Base-by-base conservation (phyloP, 1,139 yeast genomes). In the Saccharomycopsis phalli region DNA sequence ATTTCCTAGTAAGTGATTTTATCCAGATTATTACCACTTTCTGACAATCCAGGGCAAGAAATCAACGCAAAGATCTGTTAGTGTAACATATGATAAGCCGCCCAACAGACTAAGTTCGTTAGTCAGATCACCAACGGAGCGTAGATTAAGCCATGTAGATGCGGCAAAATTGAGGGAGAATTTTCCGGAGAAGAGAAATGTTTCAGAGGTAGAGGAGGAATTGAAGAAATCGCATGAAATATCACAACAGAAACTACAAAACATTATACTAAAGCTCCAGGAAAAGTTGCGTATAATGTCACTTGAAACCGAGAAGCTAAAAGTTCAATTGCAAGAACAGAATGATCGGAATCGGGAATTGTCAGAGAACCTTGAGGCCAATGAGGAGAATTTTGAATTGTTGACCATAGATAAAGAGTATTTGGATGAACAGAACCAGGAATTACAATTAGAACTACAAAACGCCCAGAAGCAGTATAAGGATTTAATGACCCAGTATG, bases 371-470 rank as follows among this genome's bases (percentile, higher is more conserved):
- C 55, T 63, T 34, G 60, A 56, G 19, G 53, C 49, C 22, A 51
- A 55, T 13, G 61, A 69, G 11, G 75, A 72, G 33, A 57, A 63
- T 0, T 47, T 77, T 17, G 88, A 81, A 49, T 59, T 69, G 53
- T 54, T 71, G 1, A 57, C 69, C 1, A 62, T 76, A 2, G 87
- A 79, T 41, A 65, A 68, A 43, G 81, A 71, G 46, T 68, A 68
- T 51, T 62, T 75, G 3, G 64, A 63, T 22, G 69, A 63, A 30
- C 59, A 63, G 10, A 68, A 65, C 38, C 63, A 59, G 10, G 49
- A 56, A 3, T 54, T 80, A 21, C 52, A 54, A 6, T 46, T 47
- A 10, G 59, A 57, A 27, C 43, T 60, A 22, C 53, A 54, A 2
- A 53, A 52, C 2, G 50, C 75, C 18, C 59, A 61, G 25, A 45